Percentiles rank a stretch among this genome's conserved stretches.
Evolutionary conservation across 495 filamentous ascomycete genomes (phyloP).

Genomic region (Hypomontagnella monticulosa): DNA sequence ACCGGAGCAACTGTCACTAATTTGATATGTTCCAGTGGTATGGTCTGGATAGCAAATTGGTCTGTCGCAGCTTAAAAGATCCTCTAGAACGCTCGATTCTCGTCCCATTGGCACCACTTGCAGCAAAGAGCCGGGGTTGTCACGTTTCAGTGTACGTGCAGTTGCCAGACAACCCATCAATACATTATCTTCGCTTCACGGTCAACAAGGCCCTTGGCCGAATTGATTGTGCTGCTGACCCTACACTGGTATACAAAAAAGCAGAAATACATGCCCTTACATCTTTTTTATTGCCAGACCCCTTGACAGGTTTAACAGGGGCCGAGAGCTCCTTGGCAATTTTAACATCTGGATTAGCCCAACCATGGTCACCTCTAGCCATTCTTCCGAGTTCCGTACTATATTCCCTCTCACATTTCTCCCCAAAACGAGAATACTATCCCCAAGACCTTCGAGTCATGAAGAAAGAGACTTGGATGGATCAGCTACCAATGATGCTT

Average conservation of each 20-base stretch:
- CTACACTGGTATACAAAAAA: slow-evolving; percentile 58
- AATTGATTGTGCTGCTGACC: slow-evolving; percentile 57
- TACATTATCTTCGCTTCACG: slow-evolving; percentile 51
- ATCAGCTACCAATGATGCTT: slow-evolving; percentile 53
- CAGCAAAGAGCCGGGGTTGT: slow-evolving; percentile 16
- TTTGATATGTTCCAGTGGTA: slow-evolving; percentile 43
- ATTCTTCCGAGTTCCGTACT: not conserved
- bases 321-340: slow-evolving; percentile 64
- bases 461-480: slow-evolving; percentile 60
- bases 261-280: slow-evolving; percentile 68
- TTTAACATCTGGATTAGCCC: slow-evolving; percentile 60
- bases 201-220: slow-evolving; percentile 60
- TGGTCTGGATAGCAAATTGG: slow-evolving; percentile 56
- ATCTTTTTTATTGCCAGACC: slow-evolving; percentile 64
- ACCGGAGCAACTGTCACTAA: no score
- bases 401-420: slow-evolving; percentile 56
- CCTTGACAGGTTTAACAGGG: slow-evolving; percentile 65
- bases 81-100: slow-evolving; percentile 46
- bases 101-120: slow-evolving; percentile 45
- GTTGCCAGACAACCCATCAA: not conserved
- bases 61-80: slow-evolving; percentile 51
- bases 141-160: slow-evolving; percentile 44
- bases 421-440: slow-evolving; percentile 65
- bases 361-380: slow-evolving; percentile 51
- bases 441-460: slow-evolving; percentile 59